Evolutionary conservation across 352 stramenopile genomes (phyloP), one percentile per base, ranked within the genome.

Genomic region (Peronosclerospora sorghi): DNA sequence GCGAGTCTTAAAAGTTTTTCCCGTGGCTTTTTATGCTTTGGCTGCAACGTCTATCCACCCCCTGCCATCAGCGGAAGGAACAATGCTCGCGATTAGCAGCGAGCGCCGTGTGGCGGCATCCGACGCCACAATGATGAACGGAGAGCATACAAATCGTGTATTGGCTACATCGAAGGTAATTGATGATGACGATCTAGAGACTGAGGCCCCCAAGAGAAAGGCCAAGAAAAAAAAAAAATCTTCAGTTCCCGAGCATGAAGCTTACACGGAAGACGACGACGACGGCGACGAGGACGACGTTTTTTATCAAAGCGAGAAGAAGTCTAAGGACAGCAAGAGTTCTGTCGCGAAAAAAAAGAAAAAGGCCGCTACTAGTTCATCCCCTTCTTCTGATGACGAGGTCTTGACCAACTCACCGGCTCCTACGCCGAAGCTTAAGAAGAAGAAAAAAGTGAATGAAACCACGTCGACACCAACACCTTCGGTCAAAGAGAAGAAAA

Each of bases 401-500:
- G 48, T 26, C 4, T 3, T 26, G 21, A 26, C 21, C 3, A 26
- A 50, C 5, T 27, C 42, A 30, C 37, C 41, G 8, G 13, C 46
- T 13, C 18, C 61, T 8, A 20, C 38, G 2, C 35, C 48, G 14
- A 54, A 53, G 27, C 7, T 18, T 1, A 27, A 47, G 2, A 59
- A 59, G 39, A 26, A 49, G 17, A 45, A 35, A 35, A 35, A 14
- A 13, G 8, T 19, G 32, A 15, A 37, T n/a, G 15, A 37, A 26
- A 7, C 21, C 21, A 26, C 21, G 21, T 26, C 32, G 4, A 39
- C 44, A 0, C 30, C 39, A 1, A 44, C 48, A 35, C 37, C 34
- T 24, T 14, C 18, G 10, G 59, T 65, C 20, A 71, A 64, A 3
- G 75, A 88, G 45, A 82, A 81, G 56, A 82, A 79, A 59, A 82